Evolutionary conservation across 176 grass and related monocot species (phyloP).

Genomic region (Secale cereale): DNA sequence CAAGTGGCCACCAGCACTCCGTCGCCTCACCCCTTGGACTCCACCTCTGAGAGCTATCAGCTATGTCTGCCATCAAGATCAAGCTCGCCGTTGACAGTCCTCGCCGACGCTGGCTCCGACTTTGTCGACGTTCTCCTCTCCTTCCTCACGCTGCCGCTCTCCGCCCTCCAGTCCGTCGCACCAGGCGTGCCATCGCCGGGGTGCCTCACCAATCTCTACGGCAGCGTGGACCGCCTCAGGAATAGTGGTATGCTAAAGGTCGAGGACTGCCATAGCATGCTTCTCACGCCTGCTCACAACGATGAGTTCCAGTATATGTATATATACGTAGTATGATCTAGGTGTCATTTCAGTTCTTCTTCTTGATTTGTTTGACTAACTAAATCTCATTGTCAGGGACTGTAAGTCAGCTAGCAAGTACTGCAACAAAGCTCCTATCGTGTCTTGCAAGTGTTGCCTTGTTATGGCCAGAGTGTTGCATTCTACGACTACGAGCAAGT

Average conservation of each 20-base stretch:
- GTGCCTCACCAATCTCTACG: conserved; percentile 9
- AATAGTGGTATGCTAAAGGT: neutral
- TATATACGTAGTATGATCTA: neutral
- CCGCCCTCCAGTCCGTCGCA: neutral
- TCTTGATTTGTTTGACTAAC: neutral
- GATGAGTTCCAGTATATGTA: neutral
- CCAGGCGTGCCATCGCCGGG: neutral
- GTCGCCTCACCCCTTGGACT: too few relatives aligned
- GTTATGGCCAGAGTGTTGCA: neutral
- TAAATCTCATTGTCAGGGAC: neutral
- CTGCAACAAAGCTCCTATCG: neutral
- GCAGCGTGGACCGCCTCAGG: neutral
- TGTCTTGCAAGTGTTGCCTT: neutral
- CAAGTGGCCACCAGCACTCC: too few relatives aligned
- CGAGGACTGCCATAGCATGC: neutral
- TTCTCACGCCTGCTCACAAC: neutral
- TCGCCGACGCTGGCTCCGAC: too few relatives aligned
- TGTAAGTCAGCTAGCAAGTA: neutral
- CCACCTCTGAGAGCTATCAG: too few relatives aligned
- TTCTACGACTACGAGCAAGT: neutral
- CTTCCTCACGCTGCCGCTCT: conserved; percentile 14
- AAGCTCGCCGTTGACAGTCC: too few relatives aligned
- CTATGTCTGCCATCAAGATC: too few relatives aligned
- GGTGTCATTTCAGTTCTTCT: neutral
- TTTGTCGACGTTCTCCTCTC: conserved; percentile 9